phyloP scores from a whole-genome alignment of 73 alveolate species.

The Blepharisma stoltei region DNA sequence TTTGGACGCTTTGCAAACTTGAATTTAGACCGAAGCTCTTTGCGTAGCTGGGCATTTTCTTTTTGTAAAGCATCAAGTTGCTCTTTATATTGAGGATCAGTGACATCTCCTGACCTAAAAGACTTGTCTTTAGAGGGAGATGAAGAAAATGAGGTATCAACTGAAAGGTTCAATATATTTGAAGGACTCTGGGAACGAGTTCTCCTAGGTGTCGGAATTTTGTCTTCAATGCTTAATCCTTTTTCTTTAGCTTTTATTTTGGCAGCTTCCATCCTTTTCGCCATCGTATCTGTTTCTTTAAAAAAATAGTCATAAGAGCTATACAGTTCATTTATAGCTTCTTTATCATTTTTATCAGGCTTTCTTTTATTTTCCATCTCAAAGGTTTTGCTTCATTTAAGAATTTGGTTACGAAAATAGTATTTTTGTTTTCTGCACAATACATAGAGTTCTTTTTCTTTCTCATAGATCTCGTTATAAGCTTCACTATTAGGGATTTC shows the following conservation, averaged over 20 bases:
- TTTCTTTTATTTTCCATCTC: not conserved
- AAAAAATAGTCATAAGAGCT: not conserved
- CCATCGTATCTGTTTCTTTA: constrained; percentile 5
- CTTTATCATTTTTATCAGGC: constrained; percentile 16
- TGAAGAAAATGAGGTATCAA: not conserved
- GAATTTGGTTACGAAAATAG: not conserved
- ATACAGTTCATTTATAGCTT: constrained; percentile 9
- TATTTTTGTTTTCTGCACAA: not conserved
- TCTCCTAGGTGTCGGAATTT: not conserved
- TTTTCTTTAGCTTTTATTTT: not conserved
- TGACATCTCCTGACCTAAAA: no score
- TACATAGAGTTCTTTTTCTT: not conserved
- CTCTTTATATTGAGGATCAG: not conserved
- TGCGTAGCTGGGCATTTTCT: not conserved
- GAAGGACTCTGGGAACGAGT: constrained; percentile 17
- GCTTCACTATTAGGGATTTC: not conserved
- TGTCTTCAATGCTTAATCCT: not conserved
- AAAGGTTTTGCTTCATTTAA: constrained; percentile 19
- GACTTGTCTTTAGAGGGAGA: not conserved
- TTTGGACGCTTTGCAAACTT: not conserved
- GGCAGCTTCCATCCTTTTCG: constrained; percentile 11
- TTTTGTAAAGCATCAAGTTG: not conserved
- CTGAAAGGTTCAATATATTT: constrained; percentile 4
- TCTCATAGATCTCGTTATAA: not conserved
- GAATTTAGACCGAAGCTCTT: not conserved